Conservation (phyloP, 192 early-diverging fungal species). For the Coemansia sp. region DNA sequence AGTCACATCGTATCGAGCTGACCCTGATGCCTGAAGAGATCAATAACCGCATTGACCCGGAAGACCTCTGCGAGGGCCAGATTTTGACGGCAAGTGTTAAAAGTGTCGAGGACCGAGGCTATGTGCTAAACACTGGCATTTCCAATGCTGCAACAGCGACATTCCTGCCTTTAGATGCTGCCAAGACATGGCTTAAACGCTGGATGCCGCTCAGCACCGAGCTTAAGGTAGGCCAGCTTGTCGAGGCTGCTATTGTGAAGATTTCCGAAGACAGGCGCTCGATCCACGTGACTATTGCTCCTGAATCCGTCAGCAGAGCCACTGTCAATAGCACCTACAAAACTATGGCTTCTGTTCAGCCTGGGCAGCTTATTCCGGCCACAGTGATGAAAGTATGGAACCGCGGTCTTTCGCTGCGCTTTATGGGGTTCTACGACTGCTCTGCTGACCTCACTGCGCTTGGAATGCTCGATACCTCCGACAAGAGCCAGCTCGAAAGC, state of each 20-base stretch:
- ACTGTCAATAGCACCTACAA: conserved; percentile 58
- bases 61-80: conserved; percentile 73
- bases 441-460: conserved; percentile 52
- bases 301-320: conserved; percentile 57
- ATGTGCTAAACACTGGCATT: conserved; percentile 77
- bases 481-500: conserved; percentile 55
- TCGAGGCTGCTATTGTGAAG: conserved; percentile 65
- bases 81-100: conserved; percentile 67
- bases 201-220: conserved; percentile 58
- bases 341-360: conserved; percentile 74
- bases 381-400: conserved; percentile 64
- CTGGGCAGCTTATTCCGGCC: conserved; percentile 72
- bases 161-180: conserved; percentile 73
- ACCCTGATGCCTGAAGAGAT: conserved; percentile 75
- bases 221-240: conserved; percentile 73
- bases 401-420: conserved; percentile 67
- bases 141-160: conserved; percentile 57
- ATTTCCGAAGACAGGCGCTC: conserved; percentile 65
- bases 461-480: conserved; percentile 59
- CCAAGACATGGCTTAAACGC: conserved; percentile 62
- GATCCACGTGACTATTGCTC: conserved; percentile 67
- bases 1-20: conserved; percentile 62
- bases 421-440: conserved; percentile 85
- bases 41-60: conserved; percentile 66
- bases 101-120: conserved; percentile 93